phyloP scores from a whole-genome alignment of 345 rosid species.

The Gossypium herbaceum region DNA sequence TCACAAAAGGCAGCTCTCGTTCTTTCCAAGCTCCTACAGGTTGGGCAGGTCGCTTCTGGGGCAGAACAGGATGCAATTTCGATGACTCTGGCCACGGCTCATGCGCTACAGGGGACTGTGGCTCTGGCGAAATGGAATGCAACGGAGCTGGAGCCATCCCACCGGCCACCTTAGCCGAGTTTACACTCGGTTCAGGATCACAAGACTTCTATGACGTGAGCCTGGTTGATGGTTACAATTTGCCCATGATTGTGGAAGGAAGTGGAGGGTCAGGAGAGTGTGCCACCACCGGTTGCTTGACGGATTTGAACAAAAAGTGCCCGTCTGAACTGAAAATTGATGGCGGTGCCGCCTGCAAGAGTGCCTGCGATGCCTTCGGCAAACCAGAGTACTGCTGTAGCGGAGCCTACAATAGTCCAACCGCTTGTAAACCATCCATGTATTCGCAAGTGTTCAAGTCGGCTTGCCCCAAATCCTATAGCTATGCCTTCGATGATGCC shows the following conservation, averaged over 20 bases:
- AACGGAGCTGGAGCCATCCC: slow-evolving; percentile 64
- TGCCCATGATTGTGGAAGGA: slow-evolving; percentile 53
- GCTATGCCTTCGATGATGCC: slow-evolving; percentile 77
- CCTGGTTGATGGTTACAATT: slow-evolving; percentile 64
- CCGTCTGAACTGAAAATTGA: slow-evolving; percentile 48
- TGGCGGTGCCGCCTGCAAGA: slow-evolving; percentile 51
- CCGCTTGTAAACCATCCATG: slow-evolving; percentile 52
- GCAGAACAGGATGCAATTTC: slow-evolving; percentile 56
- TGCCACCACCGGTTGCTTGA: slow-evolving; percentile 49
- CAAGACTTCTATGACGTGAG: slow-evolving; percentile 73
- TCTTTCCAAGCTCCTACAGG: slow-evolving; percentile 49
- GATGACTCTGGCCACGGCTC: slow-evolving; percentile 48
- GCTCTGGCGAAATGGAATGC: slow-evolving; percentile 58
- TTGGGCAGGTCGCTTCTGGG: slow-evolving; percentile 87
- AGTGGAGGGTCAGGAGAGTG: slow-evolving; percentile 41
- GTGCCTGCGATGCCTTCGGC: slow-evolving; percentile 70
- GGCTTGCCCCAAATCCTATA: slow-evolving; percentile 66
- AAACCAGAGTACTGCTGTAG: slow-evolving; percentile 62
- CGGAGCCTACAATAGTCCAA: slow-evolving; percentile 49
- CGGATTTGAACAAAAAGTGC: slow-evolving; percentile 51
- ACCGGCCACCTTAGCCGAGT: slow-evolving; percentile 69
- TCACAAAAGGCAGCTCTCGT: slow-evolving; percentile 42
- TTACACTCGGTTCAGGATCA: slow-evolving; percentile 63
- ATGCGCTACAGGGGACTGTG: slow-evolving; percentile 67
- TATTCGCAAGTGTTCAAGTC: slow-evolving; percentile 57